Base-by-base conservation (phyloP, 768 basidiomycete genomes). In the Boletus bicolor region DNA sequence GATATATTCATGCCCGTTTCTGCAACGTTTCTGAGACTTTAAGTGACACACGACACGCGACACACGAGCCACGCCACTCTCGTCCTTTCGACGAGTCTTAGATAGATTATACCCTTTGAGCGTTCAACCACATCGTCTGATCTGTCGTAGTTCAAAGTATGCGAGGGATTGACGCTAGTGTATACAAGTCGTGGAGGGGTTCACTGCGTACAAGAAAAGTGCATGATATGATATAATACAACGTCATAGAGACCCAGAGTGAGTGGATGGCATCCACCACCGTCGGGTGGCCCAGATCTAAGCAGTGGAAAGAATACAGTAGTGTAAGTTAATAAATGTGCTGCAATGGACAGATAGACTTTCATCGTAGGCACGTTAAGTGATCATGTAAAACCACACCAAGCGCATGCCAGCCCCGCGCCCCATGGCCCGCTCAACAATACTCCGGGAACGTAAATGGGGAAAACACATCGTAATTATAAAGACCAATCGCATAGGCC, bases 401-500 rank as follows among this genome's bases (percentile, higher is more conserved):
- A 39, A 49, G 24, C 35, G 14, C 34, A 24, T 35, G 41, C 42
- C 8, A 8, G 17, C 34, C 17, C 50, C 15, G 21, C 28, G 38
- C 38, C 41, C 26, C 21, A 26, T 21, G 10, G 44, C 30, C n/a
- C 10, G 39, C n/a, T 64, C 54, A 64, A 28, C 43, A 51, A n/a
- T 55, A 59, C 32, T 64, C 63, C 28, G 64, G 53, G 21, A 65
- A 64, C 8, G 54, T 12, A 44, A 64, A 65, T 0, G 55, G 61
- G 5, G 58, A 54, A 43, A 68, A 62, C 9, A 70, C n/a, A 39
- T 72, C 66, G 15, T 62, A 57, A 19, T 63, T 53, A 34, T 72
- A 58, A n/a, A 70, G 55, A 26, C 69, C 70, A 11, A 68, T 66
- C 9, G 66, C 55, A 51, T 72, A 70, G 11, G 64, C 68, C 41